These are phyloP conservation scores for Leccinum variabile DNA, from an alignment of 1,284 basidiomycete species.

Conservation along the genomic window DNA sequence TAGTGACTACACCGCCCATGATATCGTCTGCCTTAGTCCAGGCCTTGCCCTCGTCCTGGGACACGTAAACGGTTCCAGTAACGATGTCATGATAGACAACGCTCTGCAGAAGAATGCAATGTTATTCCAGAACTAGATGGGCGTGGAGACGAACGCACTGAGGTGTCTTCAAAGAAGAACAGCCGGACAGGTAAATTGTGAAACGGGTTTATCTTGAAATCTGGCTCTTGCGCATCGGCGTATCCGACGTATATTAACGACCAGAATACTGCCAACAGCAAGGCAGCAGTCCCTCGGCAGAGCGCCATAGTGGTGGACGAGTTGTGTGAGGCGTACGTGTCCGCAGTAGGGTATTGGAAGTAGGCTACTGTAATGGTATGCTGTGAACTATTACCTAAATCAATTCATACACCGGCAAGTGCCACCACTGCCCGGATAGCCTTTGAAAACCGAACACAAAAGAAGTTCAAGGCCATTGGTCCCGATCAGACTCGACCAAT, in stretches of 20 bases:
- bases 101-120: constrained; percentile 44
- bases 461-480: no score
- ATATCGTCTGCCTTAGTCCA: constrained; percentile 72
- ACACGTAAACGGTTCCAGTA: constrained; percentile 72
- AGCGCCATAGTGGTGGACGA: constrained; percentile 37
- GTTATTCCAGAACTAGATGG: constrained; percentile 1
- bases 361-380: not conserved
- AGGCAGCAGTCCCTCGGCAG: constrained; percentile 36
- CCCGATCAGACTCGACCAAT: no score
- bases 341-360: constrained; percentile 11
- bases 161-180: constrained; percentile 92
- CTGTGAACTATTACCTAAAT: not conserved
- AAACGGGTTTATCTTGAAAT: constrained; percentile 51
- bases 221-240: constrained; percentile 41
- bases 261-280: constrained; percentile 35
- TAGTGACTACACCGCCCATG: constrained; percentile 58
- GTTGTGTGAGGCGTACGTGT: constrained; percentile 14
- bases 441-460: not conserved
- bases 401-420: not conserved
- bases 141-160: constrained; percentile 47
- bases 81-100: constrained; percentile 82
- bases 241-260: constrained; percentile 30
- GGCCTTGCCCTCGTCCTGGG: constrained; percentile 85
- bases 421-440: no score
- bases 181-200: constrained; percentile 78